Evolutionary conservation across 2,329 filamentous ascomycete genomes (phyloP), one percentile per base, ranked within the genome.

Genomic region (Curvularia sp.): DNA sequence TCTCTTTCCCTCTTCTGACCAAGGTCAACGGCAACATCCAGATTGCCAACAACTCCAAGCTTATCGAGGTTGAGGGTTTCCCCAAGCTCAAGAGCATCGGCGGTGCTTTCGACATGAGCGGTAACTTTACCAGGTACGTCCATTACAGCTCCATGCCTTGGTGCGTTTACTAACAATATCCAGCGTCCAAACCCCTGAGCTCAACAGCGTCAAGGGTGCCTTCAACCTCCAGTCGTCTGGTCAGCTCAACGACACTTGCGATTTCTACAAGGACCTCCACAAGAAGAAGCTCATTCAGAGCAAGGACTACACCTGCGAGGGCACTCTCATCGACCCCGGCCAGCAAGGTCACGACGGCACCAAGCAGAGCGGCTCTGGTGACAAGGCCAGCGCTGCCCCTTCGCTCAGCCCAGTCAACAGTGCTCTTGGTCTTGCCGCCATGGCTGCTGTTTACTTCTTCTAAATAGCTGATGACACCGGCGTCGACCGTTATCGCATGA

Each of bases 41-140:
- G 69, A 87, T 99, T 74, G 89, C 91, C 80, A 96, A 97, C 87
- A 97, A 98, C 88, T 91, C 92, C 61, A 82, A 83, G 55, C 85
- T 97, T 33, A 69, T 79, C 56, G 76, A 81, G 60, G 83, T 97
- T 56, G 79, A 85, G 64, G 87, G 86, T 33, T 90, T 98, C 80
- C 84, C 85, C 61, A 75, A 82, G 64, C 85, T 99, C 28, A 75
- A 85, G 74, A 85, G 82, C 55, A 86, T 97, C 58, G 85, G 68
- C 64, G 94, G 93, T 81, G 92, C 92, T 71, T 84, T 98, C 74
- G 89, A 92, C 77, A 87, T 97, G 77, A 88, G 88, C 70, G 95
- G 95, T 72, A 90, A 88, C 82, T 96, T 97, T 79, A 85, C 87
- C 63, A 83, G 86, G 92, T 96, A 85, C 83, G 91, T 86, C 18